These are phyloP conservation scores for Laburnicola sp. DNA, from an alignment of 2,329 filamentous ascomycete genomes.

Conservation along the genomic window DNA sequence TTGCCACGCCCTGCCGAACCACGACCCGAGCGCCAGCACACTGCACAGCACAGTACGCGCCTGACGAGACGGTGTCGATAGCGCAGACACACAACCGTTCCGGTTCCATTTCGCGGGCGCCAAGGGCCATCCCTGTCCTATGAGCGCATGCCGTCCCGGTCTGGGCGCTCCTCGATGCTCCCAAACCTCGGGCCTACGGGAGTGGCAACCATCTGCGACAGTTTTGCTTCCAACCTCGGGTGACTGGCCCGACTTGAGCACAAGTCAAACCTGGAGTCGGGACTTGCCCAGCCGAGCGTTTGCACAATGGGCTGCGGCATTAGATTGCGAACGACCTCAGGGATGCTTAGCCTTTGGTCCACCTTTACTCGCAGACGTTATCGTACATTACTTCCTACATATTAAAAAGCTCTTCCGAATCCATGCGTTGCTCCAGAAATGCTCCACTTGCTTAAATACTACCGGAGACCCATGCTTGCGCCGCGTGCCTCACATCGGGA, in stretches of 20 bases:
- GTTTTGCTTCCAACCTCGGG: no score
- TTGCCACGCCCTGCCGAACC: no score
- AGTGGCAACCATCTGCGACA: constrained; percentile 7
- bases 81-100: constrained; percentile 19
- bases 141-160: constrained; percentile 14
- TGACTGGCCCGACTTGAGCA: no score
- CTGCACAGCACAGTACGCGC: no score
- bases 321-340: constrained; percentile 1
- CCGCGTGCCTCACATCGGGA: neutral
- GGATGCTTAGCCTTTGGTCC: constrained; percentile 1
- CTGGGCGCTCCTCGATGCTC: constrained; percentile 6
- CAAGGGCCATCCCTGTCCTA: constrained; percentile 22
- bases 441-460: neutral
- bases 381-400: no score
- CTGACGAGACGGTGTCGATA: no score
- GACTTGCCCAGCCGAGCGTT: constrained; percentile 4
- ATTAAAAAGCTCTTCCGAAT: neutral
- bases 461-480: no score
- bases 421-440: neutral
- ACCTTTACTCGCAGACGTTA: neutral
- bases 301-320: constrained; percentile 2
- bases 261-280: constrained; percentile 3
- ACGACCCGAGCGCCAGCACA: neutral
- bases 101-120: constrained; percentile 33
- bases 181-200: constrained; percentile 29